Evolutionary conservation across 768 basidiomycete species (phyloP).

Genomic region (Leucocoprinus birnbaumii): DNA sequence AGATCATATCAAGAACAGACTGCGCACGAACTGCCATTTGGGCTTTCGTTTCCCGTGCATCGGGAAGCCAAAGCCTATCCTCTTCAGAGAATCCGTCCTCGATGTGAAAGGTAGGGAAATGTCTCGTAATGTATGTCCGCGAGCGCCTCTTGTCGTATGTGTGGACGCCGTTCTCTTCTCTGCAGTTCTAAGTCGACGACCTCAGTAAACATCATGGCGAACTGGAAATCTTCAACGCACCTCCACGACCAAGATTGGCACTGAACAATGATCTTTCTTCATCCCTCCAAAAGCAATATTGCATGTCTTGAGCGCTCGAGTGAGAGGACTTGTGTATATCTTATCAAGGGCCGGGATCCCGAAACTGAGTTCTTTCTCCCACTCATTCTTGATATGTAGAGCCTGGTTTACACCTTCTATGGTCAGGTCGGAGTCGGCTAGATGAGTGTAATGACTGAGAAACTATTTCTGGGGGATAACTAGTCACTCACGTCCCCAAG

Average conservation of each 20-base stretch:
- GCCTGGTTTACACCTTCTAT: conserved; percentile 57
- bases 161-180: conserved; percentile 66
- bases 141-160: conserved; percentile 67
- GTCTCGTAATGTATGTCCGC: conserved; percentile 40
- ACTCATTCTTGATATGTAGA: conserved; percentile 34
- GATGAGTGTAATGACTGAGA: background rate
- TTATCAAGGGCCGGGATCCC: conserved; percentile 51
- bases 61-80: conserved; percentile 57
- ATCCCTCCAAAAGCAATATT: conserved; percentile 47
- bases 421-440: conserved; percentile 70
- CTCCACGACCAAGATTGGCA: conserved; percentile 51
- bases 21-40: conserved; percentile 47
- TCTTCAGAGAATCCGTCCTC: conserved; percentile 60
- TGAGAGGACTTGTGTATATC: conserved; percentile 62
- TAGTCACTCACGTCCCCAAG: conserved; percentile 67
- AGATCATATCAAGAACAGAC: conserved; percentile 53
- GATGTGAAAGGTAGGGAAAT: conserved; percentile 52
- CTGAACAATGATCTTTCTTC: conserved; percentile 19
- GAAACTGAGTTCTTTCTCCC: conserved; percentile 42
- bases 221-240: conserved; percentile 27
- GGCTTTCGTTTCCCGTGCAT: conserved; percentile 48
- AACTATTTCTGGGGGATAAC: background rate
- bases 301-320: conserved; percentile 57
- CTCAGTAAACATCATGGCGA: background rate
- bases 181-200: conserved; percentile 48